phyloP scores from a whole-genome alignment of 805 yeast genomes.

The Kodamaea restingae region DNA sequence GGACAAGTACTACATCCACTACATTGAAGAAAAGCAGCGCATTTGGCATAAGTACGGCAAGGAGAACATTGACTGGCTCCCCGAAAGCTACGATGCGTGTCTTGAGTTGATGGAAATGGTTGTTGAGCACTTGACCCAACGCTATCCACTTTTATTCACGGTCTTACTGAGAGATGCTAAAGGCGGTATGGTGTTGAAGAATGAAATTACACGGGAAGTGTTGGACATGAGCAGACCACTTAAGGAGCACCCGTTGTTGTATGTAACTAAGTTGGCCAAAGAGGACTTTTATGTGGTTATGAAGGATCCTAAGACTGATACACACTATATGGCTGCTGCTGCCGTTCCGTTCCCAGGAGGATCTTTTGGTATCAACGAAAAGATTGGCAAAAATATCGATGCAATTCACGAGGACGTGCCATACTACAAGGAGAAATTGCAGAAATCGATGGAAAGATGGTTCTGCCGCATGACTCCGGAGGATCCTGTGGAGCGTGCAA shows the following conservation, averaged over 20 bases:
- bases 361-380: constrained; percentile 57
- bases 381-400: constrained; percentile 60
- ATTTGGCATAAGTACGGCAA: constrained; percentile 56
- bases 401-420: constrained; percentile 67
- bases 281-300: constrained; percentile 68
- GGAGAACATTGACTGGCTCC: constrained; percentile 61
- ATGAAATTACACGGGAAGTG: constrained; percentile 58
- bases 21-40: constrained; percentile 58
- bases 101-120: constrained; percentile 62
- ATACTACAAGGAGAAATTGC: constrained; percentile 59
- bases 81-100: constrained; percentile 59
- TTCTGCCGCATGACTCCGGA: constrained; percentile 56
- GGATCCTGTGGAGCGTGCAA: constrained; percentile 68
- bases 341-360: constrained; percentile 83
- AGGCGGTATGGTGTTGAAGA: constrained; percentile 48
- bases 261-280: constrained; percentile 65
- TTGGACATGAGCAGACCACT: constrained; percentile 59
- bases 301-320: constrained; percentile 50
- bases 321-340: constrained; percentile 64
- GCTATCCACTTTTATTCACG: constrained; percentile 64
- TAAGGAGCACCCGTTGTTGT: constrained; percentile 59
- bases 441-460: constrained; percentile 72
- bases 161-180: constrained; percentile 30
- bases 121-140: constrained; percentile 51
- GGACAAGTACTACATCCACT: constrained; percentile 71